These are phyloP conservation scores for Bacidia gigantensis DNA, from an alignment of 495 filamentous ascomycete species.

Conservation along the genomic window DNA sequence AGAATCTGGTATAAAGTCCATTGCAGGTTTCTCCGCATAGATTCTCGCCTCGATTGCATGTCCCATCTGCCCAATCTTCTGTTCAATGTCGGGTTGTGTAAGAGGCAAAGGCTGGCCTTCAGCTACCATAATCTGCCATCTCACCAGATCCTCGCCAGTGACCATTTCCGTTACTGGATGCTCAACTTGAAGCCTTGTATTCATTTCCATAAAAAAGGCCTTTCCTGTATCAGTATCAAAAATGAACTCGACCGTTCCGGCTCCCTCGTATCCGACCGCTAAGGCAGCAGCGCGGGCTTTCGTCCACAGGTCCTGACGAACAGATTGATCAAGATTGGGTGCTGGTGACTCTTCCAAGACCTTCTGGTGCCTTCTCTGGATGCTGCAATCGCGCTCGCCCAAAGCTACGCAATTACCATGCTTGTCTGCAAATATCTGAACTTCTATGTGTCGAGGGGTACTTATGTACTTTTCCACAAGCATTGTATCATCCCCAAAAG, in stretches of 20 bases:
- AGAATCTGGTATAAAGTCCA: slow-evolving; percentile 86
- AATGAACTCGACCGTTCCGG: slow-evolving; percentile 96
- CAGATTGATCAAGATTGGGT: slow-evolving; percentile 63
- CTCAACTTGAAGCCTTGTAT: slow-evolving; percentile 91
- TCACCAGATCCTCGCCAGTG: slow-evolving; percentile 85
- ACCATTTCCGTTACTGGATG: slow-evolving; percentile 97
- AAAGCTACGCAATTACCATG: slow-evolving; percentile 73
- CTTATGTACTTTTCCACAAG: slow-evolving; percentile 94
- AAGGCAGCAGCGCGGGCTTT: slow-evolving; percentile 82
- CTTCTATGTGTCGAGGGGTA: slow-evolving; percentile 89
- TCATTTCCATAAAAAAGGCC: slow-evolving; percentile 99
- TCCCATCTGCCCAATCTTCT: slow-evolving; percentile 57
- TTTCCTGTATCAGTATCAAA: slow-evolving; percentile 88
- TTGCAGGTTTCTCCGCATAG: slow-evolving; percentile 85
- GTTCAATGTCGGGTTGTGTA: slow-evolving; percentile 69
- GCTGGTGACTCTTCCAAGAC: slow-evolving; percentile 95
- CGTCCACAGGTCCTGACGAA: slow-evolving; percentile 80
- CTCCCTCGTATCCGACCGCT: slow-evolving; percentile 89
- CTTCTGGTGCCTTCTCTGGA: slow-evolving; percentile 88
- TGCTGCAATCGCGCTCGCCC: slow-evolving; percentile 76
- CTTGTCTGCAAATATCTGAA: slow-evolving; percentile 92
- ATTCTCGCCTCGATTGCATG: slow-evolving; percentile 92
- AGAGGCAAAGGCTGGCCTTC: slow-evolving; percentile 77
- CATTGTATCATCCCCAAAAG: slow-evolving; percentile 94
- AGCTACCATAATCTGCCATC: slow-evolving; percentile 91